These are phyloP conservation scores for Durio zibethinus DNA, from an alignment of 345 rosid species.

Conservation along the genomic window DNA sequence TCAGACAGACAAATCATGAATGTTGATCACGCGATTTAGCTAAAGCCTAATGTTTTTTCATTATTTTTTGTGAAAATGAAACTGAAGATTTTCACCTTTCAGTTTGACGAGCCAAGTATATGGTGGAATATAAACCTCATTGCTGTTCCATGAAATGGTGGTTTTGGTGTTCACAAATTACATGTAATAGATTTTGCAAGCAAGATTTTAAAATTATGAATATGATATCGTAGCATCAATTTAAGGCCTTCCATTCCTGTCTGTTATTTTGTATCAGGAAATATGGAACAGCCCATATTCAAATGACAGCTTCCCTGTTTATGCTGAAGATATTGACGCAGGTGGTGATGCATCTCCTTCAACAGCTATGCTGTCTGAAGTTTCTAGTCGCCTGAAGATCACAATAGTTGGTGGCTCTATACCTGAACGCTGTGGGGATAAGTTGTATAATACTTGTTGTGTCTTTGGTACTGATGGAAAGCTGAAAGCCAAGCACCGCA, in stretches of 20 bases:
- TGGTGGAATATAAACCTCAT: background rate
- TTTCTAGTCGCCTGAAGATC: constrained; percentile 53
- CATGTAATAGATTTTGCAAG: background rate
- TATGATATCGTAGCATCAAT: background rate
- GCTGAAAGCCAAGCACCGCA: constrained; percentile 82
- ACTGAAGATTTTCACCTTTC: background rate
- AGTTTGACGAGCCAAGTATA: background rate
- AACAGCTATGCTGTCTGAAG: constrained; percentile 79
- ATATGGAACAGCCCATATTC: constrained; percentile 93
- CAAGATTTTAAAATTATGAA: background rate
- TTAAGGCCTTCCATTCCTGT: background rate
- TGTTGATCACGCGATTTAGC: background rate
- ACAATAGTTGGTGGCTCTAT: constrained; percentile 91
- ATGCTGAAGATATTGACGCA: constrained; percentile 82
- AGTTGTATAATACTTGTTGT: constrained; percentile 80
- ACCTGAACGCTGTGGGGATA: constrained; percentile 66
- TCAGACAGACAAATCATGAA: background rate
- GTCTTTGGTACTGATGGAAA: constrained; percentile 70
- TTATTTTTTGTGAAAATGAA: background rate
- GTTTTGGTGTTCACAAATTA: background rate
- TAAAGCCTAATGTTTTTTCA: background rate
- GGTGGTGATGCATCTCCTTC: constrained; percentile 73
- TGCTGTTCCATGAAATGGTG: background rate
- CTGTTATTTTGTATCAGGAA: constrained; percentile 45
- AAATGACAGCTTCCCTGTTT: constrained; percentile 82